phyloP scores from a whole-genome alignment of 2,329 filamentous ascomycete species.

The Elsinoe ampelina region DNA sequence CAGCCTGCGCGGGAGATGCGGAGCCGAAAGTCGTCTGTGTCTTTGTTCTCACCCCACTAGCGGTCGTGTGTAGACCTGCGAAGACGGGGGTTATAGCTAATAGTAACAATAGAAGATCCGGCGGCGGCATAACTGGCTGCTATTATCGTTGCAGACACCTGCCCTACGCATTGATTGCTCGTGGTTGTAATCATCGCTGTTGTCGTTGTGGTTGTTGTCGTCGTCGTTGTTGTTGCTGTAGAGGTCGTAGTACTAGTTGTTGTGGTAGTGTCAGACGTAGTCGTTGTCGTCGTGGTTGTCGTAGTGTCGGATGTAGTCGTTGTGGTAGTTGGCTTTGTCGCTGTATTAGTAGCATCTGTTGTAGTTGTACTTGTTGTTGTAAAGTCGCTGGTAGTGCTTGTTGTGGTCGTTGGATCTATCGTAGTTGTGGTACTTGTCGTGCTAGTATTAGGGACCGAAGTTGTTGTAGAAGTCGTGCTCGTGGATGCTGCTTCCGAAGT shows the following conservation, averaged over 20 bases:
- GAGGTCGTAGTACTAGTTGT: not conserved
- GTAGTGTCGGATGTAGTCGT: conserved; percentile 7
- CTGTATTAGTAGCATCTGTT: not conserved
- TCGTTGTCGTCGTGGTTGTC: conserved; percentile 1
- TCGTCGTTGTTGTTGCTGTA: conserved; percentile 2
- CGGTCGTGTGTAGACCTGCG: not conserved
- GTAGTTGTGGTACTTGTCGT: not conserved
- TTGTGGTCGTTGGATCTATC: not conserved
- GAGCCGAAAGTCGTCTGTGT: not conserved
- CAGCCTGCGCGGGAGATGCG: not conserved
- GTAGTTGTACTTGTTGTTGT: not conserved
- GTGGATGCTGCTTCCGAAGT: not conserved
- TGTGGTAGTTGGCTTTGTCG: not conserved
- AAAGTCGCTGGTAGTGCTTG: too few species aligned
- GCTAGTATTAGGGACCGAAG: not conserved
- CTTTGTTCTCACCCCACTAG: not conserved
- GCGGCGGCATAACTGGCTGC: not conserved
- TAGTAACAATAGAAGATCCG: too few species aligned
- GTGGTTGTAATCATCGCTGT: not conserved
- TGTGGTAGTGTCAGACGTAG: not conserved
- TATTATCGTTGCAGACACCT: not conserved
- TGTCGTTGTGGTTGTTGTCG: conserved; percentile 6
- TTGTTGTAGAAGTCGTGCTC: not conserved
- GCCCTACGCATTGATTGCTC: not conserved
- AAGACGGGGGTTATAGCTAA: not conserved